Evolutionary conservation across 768 basidiomycete genomes (phyloP).

Genomic region (Leccinellum albellum): DNA sequence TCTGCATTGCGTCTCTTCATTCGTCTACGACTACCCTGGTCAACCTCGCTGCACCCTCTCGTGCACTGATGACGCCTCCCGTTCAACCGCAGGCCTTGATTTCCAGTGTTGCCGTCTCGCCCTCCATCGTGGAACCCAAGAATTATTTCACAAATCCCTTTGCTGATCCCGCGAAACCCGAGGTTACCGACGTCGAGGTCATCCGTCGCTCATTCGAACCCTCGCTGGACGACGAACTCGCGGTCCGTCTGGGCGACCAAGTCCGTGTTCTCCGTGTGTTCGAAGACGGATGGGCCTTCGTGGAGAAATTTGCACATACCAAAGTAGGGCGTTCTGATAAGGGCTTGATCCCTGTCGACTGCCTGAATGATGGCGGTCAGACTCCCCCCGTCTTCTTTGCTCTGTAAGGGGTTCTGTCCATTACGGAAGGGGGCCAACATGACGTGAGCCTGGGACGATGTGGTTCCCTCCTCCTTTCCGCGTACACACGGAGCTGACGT

Average conservation of each 20-base stretch:
- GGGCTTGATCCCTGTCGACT: slow-evolving; percentile 70
- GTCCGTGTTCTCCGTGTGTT: slow-evolving; percentile 54
- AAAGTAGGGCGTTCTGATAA: slow-evolving; percentile 11
- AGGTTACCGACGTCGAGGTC: slow-evolving; percentile 42
- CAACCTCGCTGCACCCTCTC: slow-evolving; percentile 16
- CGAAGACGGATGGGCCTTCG: slow-evolving; percentile 70
- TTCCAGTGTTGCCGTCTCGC: background rate
- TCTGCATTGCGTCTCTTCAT: background rate
- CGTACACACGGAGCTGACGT: background rate
- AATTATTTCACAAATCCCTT: slow-evolving; percentile 30
- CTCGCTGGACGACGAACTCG: slow-evolving; percentile 56
- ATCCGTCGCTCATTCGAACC: slow-evolving; percentile 56
- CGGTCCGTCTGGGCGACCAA: slow-evolving; percentile 46
- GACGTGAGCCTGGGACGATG: slow-evolving; percentile 2
- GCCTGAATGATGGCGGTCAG: slow-evolving; percentile 49
- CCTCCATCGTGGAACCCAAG: slow-evolving; percentile 5
- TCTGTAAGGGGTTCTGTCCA: background rate
- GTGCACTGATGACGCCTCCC: slow-evolving; percentile 12
- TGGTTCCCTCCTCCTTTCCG: background rate
- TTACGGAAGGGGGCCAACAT: background rate
- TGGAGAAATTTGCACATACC: slow-evolving; percentile 40
- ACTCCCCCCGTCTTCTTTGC: slow-evolving; percentile 47
- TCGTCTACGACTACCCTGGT: slow-evolving; percentile 20
- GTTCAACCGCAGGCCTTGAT: slow-evolving; percentile 4
- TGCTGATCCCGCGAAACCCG: slow-evolving; percentile 28